Evolutionary conservation across 192 early-diverging fungal genomes (phyloP), one percentile per base, ranked within the genome.

Genomic region (Mortierella antarctica): DNA sequence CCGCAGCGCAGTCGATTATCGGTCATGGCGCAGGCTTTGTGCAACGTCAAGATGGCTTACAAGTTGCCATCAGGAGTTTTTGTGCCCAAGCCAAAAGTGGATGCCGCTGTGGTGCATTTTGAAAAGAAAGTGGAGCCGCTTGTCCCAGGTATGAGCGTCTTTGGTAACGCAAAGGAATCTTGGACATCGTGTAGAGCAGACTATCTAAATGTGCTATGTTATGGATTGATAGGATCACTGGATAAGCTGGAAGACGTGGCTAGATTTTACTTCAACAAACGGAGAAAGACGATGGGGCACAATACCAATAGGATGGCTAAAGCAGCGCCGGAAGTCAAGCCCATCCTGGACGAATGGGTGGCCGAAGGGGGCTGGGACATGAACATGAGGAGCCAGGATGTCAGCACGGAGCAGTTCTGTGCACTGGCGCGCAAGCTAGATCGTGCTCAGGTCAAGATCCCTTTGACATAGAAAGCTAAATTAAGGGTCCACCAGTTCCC

Each of bases 71-170:
- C 88, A 0, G 79, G 87, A 6, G 83, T 88, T 15, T 95, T 95
- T 85, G 89, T 95, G n/a, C 94, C 94, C 2, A 86, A 85, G 51
- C 93, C 93, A 21, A 92, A 89, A 60, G 87, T 95, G 14, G 89
- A 95, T 73, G 93, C 92, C 17, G 84, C 86, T 14, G 88, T 95
- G 6, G 85, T 95, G n/a, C 91, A 91, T 58, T 83, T 94, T 44
- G 83, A 78, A 41, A 89, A 89, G 40, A 82, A 87, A 31, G 65
- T 63, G 13, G 55, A 83, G 6, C 85, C 86, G 21, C 55, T 87
- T 18, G 71, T 89, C 42, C 61, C 65, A 57, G 83, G 83, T 87
- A 84, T 60, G 23, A 31, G 31, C 31, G 31, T 31, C 31, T 1
- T 31, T 31, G 31, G 31, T 31, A 31, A 51, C 6, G 10, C 47